Base-by-base conservation (phyloP, 2,329 filamentous ascomycete species). In the Penicillium sp. region DNA sequence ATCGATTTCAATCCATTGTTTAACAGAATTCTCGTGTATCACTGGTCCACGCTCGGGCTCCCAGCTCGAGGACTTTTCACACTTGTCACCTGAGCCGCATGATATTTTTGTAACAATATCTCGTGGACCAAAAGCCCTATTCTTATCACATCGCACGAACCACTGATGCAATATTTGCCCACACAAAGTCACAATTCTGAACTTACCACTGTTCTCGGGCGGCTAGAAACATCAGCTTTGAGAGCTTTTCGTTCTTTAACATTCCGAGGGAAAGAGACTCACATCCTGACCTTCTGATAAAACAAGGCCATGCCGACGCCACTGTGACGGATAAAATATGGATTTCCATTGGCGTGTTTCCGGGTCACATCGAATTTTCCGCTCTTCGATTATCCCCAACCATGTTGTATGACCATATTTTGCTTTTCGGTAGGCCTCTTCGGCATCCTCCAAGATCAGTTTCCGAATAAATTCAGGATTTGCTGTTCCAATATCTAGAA, bases 301-400 rank as follows among this genome's bases (percentile, higher is more conserved):
- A 9, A 45, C 42, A 38, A 46, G 51, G 11, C 51, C 51, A 53
- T 53, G 51, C 20, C 42, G 51, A 23, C 42, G 51, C 51, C 51
- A 53, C 24, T 47, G 51, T 11, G 51, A 53, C 4, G 51, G 51
- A 20, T 38, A 26, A 23, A 53, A 47, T 2, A 47, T 35, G 7
- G 42, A 47, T n/a, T 14, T 46, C 51, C 42, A 47, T n/a, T 21
- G 24, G n/a, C 42, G 42, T 5, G 51, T 53, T 20, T 53, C 51
- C n/a, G 51, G 51, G 24, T 53, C 51, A 47, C 47, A 53, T 26
- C 51, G 42, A 24, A n/a, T 16, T 9, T 53, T 53, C 16, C 51
- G 42, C 28, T 53, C 51, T 33, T 47, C 28, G 5, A 28, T 11
- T 35, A 47, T 53, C 3, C 51, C 51, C 11, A 38, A 9, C 51